Conservation (phyloP, 306 rosid genomes). For the Quercus mongolica region DNA sequence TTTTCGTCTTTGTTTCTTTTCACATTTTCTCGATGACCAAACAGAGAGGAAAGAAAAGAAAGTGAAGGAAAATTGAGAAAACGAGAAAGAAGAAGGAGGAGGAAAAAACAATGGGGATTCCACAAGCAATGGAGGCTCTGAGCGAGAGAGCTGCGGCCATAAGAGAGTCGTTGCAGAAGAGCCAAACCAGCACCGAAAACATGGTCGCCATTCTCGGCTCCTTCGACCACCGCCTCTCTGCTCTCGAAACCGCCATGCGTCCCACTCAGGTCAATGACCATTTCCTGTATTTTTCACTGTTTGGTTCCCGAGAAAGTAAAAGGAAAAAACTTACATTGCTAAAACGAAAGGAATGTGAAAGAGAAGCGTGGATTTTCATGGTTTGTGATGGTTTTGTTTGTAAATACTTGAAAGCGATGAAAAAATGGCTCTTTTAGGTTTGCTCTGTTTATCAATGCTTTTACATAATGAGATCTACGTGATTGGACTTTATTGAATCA, state of each 20-base stretch:
- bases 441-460: conserved; percentile 3
- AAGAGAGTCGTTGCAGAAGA: conserved; percentile 65
- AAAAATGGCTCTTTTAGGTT: neutral
- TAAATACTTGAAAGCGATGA: neutral
- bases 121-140: conserved; percentile 60
- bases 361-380: neutral
- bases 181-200: conserved; percentile 74
- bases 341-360: neutral
- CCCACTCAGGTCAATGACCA: conserved; percentile 70
- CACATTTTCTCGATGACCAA: conserved; percentile 23
- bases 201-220: conserved; percentile 95
- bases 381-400: neutral
- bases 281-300: neutral
- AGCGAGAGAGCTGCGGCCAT: conserved; percentile 56
- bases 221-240: conserved; percentile 92
- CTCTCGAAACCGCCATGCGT: conserved; percentile 93
- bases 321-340: neutral
- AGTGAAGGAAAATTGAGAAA: conserved; percentile 17
- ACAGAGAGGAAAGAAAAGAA: conserved; percentile 8
- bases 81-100: too few relatives aligned
- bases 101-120: conserved; percentile 38
- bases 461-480: conserved; percentile 15
- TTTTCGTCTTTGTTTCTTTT: neutral
- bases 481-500: neutral
- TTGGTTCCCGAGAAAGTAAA: neutral